A percentile compares a stretch with the other conserved stretches of the same genome.
Evolutionary conservation across 2,329 filamentous ascomycete species (phyloP).

Genomic region (Trichophyton simii): DNA sequence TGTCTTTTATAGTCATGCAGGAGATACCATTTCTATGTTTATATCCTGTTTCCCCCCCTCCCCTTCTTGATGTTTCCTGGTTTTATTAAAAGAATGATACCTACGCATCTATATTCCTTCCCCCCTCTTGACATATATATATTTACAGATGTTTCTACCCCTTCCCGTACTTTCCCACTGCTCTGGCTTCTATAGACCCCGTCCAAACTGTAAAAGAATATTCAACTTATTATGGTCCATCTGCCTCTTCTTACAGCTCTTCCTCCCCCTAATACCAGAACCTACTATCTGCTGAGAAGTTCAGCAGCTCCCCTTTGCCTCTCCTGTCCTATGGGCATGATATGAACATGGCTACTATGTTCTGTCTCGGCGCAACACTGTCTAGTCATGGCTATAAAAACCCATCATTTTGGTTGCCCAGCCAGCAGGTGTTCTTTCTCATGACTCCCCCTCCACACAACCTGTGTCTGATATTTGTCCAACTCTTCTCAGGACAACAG

Average conservation of each 20-base stretch:
- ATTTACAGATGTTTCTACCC: neutral
- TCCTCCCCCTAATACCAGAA: neutral
- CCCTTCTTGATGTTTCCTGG: neutral
- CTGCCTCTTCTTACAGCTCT: neutral
- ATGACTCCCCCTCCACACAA: neutral
- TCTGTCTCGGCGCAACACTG: neutral
- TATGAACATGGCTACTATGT: neutral
- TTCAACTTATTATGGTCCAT: neutral
- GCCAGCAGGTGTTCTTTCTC: neutral
- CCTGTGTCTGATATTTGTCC: neutral
- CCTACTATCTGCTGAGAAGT: neutral
- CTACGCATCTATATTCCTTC: neutral
- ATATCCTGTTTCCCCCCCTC: neutral
- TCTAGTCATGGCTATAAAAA: neutral
- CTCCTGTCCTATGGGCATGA: neutral
- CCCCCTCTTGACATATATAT: neutral
- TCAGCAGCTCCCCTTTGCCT: neutral
- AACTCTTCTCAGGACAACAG: neutral
- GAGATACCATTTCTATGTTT: neutral
- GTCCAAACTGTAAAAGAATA: neutral
- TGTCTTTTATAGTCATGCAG: conserved; percentile 3
- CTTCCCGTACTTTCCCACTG: neutral
- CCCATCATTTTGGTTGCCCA: neutral
- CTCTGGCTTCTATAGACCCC: conserved; percentile 5
- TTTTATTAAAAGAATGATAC: neutral